Evolutionary conservation across 805 yeast species (phyloP).

Genomic region (Kuraishia floccosa): DNA sequence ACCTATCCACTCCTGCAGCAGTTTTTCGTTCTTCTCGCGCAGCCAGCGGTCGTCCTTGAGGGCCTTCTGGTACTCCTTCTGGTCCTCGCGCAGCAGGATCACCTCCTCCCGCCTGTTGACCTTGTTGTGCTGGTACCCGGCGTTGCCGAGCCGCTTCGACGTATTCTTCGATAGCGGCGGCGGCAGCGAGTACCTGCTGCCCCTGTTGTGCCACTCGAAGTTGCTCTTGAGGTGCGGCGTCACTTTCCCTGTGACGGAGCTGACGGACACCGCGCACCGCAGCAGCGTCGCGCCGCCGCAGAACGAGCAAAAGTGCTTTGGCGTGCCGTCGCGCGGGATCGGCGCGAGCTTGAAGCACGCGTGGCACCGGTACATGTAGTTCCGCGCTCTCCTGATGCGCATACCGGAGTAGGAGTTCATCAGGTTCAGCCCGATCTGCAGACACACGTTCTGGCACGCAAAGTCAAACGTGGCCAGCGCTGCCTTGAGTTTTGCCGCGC

Average conservation of each 20-base stretch:
- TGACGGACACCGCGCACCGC: constrained; percentile 84
- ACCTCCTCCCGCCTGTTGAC: constrained; percentile 41
- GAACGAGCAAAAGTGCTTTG: constrained; percentile 83
- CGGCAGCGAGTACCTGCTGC: constrained; percentile 70
- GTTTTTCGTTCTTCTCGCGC: constrained; percentile 74
- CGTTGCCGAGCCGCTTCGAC: constrained; percentile 64
- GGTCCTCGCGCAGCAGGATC: constrained; percentile 78
- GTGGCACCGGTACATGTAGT: constrained; percentile 93
- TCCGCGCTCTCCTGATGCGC: constrained; percentile 75
- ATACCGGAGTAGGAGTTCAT: constrained; percentile 80
- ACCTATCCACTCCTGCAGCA: constrained; percentile 82
- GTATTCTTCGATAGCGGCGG: constrained; percentile 79
- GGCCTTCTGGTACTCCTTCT: constrained; percentile 85
- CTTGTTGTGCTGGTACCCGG: constrained; percentile 67
- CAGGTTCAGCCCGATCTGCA: constrained; percentile 81
- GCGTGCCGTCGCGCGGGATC: constrained; percentile 61
- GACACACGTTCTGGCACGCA: constrained; percentile 91
- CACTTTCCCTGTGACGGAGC: constrained; percentile 66
- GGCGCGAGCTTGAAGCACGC: constrained; percentile 87
- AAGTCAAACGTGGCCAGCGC: constrained; percentile 94
- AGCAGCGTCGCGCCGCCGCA: constrained; percentile 92
- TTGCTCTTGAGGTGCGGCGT: constrained; percentile 84
- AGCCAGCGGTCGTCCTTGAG: constrained; percentile 84
- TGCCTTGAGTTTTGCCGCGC: constrained; percentile 42
- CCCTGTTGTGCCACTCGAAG: constrained; percentile 90